Evolutionary conservation across 1,139 yeast genomes (phyloP), one percentile per base, ranked within the genome.

Genomic region (Debaryomyces nepalensis): DNA sequence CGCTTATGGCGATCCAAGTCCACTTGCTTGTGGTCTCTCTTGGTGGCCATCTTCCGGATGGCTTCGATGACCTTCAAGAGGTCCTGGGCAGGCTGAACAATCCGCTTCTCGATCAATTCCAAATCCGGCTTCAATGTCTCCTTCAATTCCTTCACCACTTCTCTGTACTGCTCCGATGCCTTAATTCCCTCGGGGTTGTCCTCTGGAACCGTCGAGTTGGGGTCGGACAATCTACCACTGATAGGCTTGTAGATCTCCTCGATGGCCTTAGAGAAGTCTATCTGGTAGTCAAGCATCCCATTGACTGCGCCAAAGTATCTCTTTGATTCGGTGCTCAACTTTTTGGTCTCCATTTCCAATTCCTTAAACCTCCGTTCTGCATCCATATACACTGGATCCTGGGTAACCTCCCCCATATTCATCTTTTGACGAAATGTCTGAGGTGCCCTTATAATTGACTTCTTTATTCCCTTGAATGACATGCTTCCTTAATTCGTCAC

Each of bases 221-320:
- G 97, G 59, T 93, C 98, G 10, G 95, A 83, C 64, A 87, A 72
- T 47, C 91, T 81, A 26, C 99, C 99, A 45, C 93, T 82, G 50
- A 93, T 93, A 2, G 99, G 99, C 67, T 91, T 89, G 71, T 90
- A 93, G 44, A 93, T 87, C 60, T 91, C 97, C 63, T 90, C 97
- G 66, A 95, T 89, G 2, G 96, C 95, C 57, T 84, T 84, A 27
- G 96, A 85, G 62, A 91, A 93, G 46, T 91, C 97, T 52, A 91
- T 86, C 64, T 93, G 99, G 63, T 86, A 95, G 50, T 82, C 85
- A 54, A 93, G 73, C 96, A 93, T 90, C 30, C 95, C 96, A 58
- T 88, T 89, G 46, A 93, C 96, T 0, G 99, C 96, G 32, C 78
- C 76, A 53, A 88, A 89, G 64, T 93, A 93, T 59, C 96, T 79